Base-by-base conservation (phyloP, 2,329 filamentous ascomycete species). In the Xylariaceae sp. region DNA sequence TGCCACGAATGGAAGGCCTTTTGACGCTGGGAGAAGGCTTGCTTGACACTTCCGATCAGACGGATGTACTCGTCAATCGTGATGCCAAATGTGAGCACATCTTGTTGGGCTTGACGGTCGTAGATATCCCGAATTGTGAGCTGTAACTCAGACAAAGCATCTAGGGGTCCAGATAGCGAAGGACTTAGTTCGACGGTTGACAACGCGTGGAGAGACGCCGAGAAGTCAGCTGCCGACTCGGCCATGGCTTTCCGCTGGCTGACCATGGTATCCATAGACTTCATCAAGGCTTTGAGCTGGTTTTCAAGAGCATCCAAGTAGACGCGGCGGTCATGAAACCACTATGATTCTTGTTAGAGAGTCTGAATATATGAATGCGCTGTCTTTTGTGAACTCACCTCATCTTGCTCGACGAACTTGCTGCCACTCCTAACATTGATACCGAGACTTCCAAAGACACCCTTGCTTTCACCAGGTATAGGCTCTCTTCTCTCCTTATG, bases 51-150 rank as follows among this genome's bases (percentile, higher is more conserved):
- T 23, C 90, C 89, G 57, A 98, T 97, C 35, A 98, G 71, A 5
- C 93, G 88, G 57, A 98, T 94, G 68, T 98, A 98, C 69, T 98
- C 93, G 55, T 98, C 93, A 52, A 98, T 91, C 35, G 95, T 95
- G 61, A 97, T 97, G 29, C 93, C 93, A 54, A 98, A 83, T 0
- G 93, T 98, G 41, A 98, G 76, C 23, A 97, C 85, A 63, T 98
- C 93, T 66, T 98, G 93, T 69, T 96, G 90, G 10, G 93, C 93
- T 67, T 98, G 93, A 19, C 93, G 86, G 58, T 96, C 90, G 64
- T 98, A 97, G 1, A 98, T 81, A 60, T 98, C 93, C 48, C 86
- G 83, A 55, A 98, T 95, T 29, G 92, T 91, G 49, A 95, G 77
- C 66, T 98, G 93, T 2, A 98, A 77, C 57, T 96, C 91, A 2